Evolutionary conservation across 345 rosid species (phyloP), one percentile per base, ranked within the genome.

Genomic region (Pugionium cornutum): DNA sequence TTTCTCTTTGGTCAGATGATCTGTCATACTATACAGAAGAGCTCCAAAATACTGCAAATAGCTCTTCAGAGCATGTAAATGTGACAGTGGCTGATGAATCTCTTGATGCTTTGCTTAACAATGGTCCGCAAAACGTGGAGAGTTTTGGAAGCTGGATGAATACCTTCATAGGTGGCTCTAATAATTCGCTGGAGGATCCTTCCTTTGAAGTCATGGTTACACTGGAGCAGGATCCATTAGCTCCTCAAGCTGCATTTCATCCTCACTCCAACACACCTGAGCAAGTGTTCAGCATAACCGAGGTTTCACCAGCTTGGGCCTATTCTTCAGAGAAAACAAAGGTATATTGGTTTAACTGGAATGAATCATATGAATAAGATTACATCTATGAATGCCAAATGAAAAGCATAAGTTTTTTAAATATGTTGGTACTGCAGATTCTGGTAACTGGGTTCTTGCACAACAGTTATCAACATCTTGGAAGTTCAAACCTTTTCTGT

Each of bases 101-200:
- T 3, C 42, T 73, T 72, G 83, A 80, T 70, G 66, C 66, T 75
- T 70, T 77, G 74, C 77, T 66, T 26, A 65, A 81, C 74, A 83
- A 74, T 42, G 83, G 85, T 78, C 73, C 83, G 66, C 86, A 82
- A 69, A 88, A 82, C 75, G 91, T 86, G 75, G 99, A 85, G 69
- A 94, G 89, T 81, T 85, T 88, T 75, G 89, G 96, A 65, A 81
- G 70, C 76, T 94, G 97, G 99, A 81, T 90, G 73, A 76, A 81
- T 76, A 73, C 53, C 45, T 64, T 87, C 48, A 73, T 85, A 53
- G 65, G 80, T 4, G 84, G 83, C 59, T 74, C 95, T 53, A 79
- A 83, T 3, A 76, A 70, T 43, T 76, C 88, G 32, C 55, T 74
- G 54, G 83, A 79, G 71, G 85, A 75, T 62, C 75, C 82, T 40